phyloP scores from a whole-genome alignment of 148 eudicot species.

The Silene uniflora region DNA sequence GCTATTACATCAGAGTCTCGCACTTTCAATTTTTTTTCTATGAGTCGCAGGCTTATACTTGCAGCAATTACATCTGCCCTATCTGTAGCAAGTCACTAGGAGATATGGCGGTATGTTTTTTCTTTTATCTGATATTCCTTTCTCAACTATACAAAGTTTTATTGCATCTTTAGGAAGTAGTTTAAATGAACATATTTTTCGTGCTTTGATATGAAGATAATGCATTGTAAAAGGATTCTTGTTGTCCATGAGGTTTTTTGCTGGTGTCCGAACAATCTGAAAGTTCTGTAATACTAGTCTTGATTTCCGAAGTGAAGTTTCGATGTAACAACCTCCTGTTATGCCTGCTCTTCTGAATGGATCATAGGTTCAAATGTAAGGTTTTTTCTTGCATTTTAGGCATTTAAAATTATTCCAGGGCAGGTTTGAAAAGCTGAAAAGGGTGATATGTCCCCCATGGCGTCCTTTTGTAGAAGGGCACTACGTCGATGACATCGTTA shows the following conservation, averaged over 20 bases:
- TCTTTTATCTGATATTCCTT: not conserved
- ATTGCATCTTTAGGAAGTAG: not conserved
- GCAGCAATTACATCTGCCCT: conserved; percentile 85
- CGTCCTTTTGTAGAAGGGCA: too few relatives aligned
- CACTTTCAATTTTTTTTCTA: conserved; percentile 4
- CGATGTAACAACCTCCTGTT: not conserved
- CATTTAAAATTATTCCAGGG: not conserved
- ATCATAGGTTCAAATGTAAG: not conserved
- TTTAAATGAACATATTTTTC: not conserved
- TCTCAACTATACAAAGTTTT: not conserved
- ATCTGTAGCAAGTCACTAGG: conserved; percentile 94
- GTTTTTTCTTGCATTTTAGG: not conserved
- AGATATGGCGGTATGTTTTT: conserved; percentile 79
- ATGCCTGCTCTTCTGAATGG: not conserved
- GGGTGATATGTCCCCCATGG: not conserved
- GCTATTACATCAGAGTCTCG: conserved; percentile 7
- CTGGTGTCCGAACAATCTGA: not conserved
- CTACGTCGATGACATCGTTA: too few relatives aligned
- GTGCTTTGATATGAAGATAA: not conserved
- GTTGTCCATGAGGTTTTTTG: too few relatives aligned
- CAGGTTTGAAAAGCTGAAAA: not conserved
- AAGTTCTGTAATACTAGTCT: not conserved
- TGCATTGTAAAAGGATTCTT: not conserved
- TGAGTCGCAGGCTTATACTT: conserved; percentile 52
- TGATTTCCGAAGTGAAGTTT: not conserved